Conservation (phyloP, 345 rosid species). For the Alliaria petiolata region DNA sequence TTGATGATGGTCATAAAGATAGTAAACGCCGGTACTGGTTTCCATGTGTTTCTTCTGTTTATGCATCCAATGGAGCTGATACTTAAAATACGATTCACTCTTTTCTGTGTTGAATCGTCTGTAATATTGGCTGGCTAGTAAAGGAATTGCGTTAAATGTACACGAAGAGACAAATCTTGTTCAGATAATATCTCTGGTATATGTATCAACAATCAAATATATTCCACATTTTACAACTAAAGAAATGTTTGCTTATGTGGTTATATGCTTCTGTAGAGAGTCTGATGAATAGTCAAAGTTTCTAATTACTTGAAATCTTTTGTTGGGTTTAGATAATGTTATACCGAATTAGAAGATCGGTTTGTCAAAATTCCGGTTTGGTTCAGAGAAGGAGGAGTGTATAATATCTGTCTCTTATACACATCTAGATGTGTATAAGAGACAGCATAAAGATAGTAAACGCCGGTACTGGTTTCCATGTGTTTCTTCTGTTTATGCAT, state of each 20-base stretch:
- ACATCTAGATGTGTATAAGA: too few species aligned
- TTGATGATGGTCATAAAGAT: conserved; percentile 70
- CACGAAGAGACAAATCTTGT: not conserved
- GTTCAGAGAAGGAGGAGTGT: not conserved
- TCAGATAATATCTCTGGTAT: not conserved
- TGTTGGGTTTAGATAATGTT: not conserved
- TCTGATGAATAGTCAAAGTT: too few species aligned
- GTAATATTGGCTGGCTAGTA: not conserved
- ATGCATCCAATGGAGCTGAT: not conserved
- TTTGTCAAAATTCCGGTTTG: not conserved
- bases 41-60: conserved; percentile 25
- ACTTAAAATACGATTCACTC: not conserved
- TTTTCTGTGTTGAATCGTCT: not conserved
- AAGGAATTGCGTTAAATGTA: not conserved
- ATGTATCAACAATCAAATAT: not conserved
- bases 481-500: conserved; percentile 18
- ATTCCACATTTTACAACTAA: not conserved
- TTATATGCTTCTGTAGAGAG: not conserved
- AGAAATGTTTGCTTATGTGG: not conserved
- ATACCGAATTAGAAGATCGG: not conserved
- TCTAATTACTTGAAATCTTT: too few species aligned
- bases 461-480: conserved; percentile 66
- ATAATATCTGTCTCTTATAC: not conserved
- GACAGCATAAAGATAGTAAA: conserved; percentile 58
- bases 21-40: conserved; percentile 76